Evolutionary conservation across 2,329 filamentous ascomycete genomes (phyloP), one percentile per base, ranked within the genome.

Genomic region (Metarhizium sp.): DNA sequence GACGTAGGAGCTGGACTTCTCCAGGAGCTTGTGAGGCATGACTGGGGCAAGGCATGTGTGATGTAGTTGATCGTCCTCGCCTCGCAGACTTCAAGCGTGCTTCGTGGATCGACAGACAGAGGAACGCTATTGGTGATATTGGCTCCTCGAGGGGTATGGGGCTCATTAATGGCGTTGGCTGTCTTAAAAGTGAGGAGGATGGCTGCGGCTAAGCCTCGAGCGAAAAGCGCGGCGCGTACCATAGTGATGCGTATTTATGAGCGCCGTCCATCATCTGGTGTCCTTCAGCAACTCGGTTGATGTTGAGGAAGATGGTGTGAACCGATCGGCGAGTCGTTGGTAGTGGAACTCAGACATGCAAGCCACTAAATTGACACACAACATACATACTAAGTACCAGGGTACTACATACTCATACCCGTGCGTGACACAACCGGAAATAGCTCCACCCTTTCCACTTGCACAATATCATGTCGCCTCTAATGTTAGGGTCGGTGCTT

Each of bases 11-110:
- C 60, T 14, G 66, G 59, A 55, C 65, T 69, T 18, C 75, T 69
- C 75, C 84, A 85, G 45, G 78, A 77, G n/a, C 81, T 84, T 51
- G 80, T 82, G 25, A 90, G 75, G 66, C 88, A 92, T 73, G 88
- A 86, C 67, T 90, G 87, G 11, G 87, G 87, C 43, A 92, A 73
- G 2, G 81, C 84, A 62, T 92, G 86, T 11, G 87, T 92, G 59
- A 92, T 89, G 70, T 92, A 90, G 70, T 92, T 92, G 66, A 90
- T 84, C 1, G 86, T 90, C 61, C 81, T 80, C 54, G 73, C 77
- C 61, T 80, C 78, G 71, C 81, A 84, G 47, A 60, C 14, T 32
- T 50, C 50, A 18, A 8, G 42, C 18, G 42, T 45, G 42, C 42
- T 45, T 16, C 16, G 11, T 20, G 16, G 16, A n/a, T 18, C 20